Percentiles rank a stretch among this genome's conserved stretches.
Evolutionary conservation across 768 basidiomycete genomes (phyloP).

Genomic region (Mycena rosella): DNA sequence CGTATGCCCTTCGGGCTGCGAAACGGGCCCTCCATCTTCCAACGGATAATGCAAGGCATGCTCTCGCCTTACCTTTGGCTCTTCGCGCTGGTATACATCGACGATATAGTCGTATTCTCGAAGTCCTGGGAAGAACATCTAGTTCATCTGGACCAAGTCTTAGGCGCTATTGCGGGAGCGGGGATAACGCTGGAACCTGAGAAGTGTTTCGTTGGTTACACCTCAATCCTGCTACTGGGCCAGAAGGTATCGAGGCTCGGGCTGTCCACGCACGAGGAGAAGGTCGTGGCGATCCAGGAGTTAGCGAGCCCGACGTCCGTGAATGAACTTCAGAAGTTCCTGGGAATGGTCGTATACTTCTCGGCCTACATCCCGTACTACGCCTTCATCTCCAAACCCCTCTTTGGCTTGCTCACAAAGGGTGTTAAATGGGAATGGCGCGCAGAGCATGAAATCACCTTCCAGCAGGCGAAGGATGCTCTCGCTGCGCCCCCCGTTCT

Average conservation of each 20-base stretch:
- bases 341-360: slow-evolving; percentile 46
- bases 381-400: slow-evolving; percentile 40
- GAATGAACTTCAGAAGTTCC: slow-evolving; percentile 38
- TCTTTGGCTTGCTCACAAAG: slow-evolving; percentile 41
- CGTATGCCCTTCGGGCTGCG: slow-evolving; percentile 34
- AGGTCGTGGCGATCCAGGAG: slow-evolving; percentile 39
- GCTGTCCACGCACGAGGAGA: slow-evolving; percentile 32
- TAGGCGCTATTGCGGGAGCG: slow-evolving; percentile 31
- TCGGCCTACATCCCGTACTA: slow-evolving; percentile 45
- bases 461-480: slow-evolving; percentile 35
- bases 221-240: slow-evolving; percentile 5
- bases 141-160: slow-evolving; percentile 35
- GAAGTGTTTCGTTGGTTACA: too few species aligned
- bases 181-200: slow-evolving; percentile 42
- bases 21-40: background rate
- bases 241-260: too few species aligned
- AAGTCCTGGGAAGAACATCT: slow-evolving; percentile 38
- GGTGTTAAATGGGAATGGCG: slow-evolving; percentile 40
- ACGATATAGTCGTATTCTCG: slow-evolving; percentile 39
- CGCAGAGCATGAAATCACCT: slow-evolving; percentile 36
- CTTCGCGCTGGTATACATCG: too few species aligned
- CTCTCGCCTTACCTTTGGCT: too few species aligned
- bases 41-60: too few species aligned
- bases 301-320: slow-evolving; percentile 26
- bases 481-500: slow-evolving; percentile 40